These are phyloP conservation scores for Tricholoma flavovirens DNA, from an alignment of 768 basidiomycete genomes.

Conservation along the genomic window DNA sequence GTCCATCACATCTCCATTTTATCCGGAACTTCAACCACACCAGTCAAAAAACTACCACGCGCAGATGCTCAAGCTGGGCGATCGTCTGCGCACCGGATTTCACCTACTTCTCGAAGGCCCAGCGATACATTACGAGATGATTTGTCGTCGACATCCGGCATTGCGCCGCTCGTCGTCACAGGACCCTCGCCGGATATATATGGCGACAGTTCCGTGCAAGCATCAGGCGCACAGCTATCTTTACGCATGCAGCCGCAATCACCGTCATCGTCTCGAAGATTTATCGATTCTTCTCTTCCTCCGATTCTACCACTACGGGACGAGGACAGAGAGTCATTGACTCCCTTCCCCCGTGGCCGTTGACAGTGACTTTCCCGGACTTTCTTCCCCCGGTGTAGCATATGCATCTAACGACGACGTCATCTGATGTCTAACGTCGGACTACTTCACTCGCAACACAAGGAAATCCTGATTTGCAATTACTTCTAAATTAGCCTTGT, in stretches of 20 bases:
- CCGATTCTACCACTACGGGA: conserved; percentile 28
- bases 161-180: conserved; percentile 10
- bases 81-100: conserved; percentile 63
- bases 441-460: background rate
- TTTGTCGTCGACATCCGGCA: conserved; percentile 4
- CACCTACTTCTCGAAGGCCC: conserved; percentile 29
- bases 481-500: background rate
- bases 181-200: conserved; percentile 21
- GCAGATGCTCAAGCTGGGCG: conserved; percentile 77
- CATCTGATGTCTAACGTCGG: background rate
- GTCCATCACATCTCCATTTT: conserved; percentile 36
- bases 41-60: conserved; percentile 73
- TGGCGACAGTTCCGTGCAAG: conserved; percentile 14
- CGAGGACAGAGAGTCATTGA: conserved; percentile 26
- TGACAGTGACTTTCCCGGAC: conserved; percentile 10
- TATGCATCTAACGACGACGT: background rate
- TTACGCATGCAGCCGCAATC: conserved; percentile 20
- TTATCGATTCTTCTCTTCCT: conserved; percentile 27
- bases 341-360: conserved; percentile 19
- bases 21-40: conserved; percentile 21
- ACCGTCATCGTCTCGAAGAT: conserved; percentile 27
- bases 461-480: background rate
- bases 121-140: conserved; percentile 30
- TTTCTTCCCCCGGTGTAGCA: conserved; percentile 2
- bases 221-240: conserved; percentile 24